Evolutionary conservation across 2,329 filamentous ascomycete species (phyloP), one percentile per base, ranked within the genome.

Genomic region (Graphium sp.): DNA sequence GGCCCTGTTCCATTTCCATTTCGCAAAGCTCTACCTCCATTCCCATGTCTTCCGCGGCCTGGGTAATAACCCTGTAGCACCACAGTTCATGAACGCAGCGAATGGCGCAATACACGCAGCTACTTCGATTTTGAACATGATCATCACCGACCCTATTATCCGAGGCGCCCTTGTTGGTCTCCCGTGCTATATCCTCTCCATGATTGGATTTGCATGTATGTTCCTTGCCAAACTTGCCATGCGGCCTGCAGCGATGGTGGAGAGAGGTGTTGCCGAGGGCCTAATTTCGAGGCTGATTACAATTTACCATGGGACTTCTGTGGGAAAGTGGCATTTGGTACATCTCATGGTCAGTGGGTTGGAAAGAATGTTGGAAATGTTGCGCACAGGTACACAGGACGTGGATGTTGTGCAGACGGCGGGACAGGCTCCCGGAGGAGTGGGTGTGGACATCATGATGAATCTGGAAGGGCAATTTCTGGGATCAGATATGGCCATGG

Each of bases 151-250:
- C 18, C 40, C 46, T 0, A 53, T 59, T 18, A 48, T 62, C 4
- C 47, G 51, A 3, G 46, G 48, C 7, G 50, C 49, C 0, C 47
- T 52, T 6, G 40, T 37, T 36, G 56, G 60, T 2, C 58, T 65
- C 42, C 60, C 61, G 2, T 56, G 58, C 4, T 65, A 63, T 28
- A 50, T 62, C 24, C 56, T 61, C 32, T 59, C 56, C 24, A 66
- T 65, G 61, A 62, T 58, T 0, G 58, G 56, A 0, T 65, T 65
- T 32, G 59, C 61, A 2, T 62, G 57, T 37, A 58, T 62, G 37
- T 65, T 66, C 33, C 47, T 65, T 2, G 50, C 61, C 20, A 61
- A 62, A 34, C 45, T 63, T 1, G 49, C 57, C 2, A 48, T 52
- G 17, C 52, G 57, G 35, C 40, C 45, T 0, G 48, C 47, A 6